Evolutionary conservation across 2,329 filamentous ascomycete genomes (phyloP), one percentile per base, ranked within the genome.

Genomic region (Blastomyces emzantsi): DNA sequence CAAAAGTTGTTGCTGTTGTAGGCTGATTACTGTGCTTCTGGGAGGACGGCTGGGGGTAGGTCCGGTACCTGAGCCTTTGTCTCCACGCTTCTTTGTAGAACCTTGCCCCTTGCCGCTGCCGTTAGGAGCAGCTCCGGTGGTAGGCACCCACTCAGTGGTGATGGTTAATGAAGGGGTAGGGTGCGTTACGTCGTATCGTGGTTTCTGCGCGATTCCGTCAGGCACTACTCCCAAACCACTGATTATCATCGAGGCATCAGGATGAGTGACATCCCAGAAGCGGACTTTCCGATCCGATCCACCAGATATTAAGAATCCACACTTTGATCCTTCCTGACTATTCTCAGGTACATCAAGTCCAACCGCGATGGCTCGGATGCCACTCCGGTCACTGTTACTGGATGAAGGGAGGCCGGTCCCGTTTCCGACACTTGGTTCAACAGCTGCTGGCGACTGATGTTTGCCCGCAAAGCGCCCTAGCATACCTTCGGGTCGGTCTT

Each of bases 211-310:
- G 6, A 68, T 68, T 17, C 72, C 73, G 43, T 84, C 79, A 64
- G 92, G 87, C 43, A 91, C 88, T 1, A 80, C 76, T 64, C 85
- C 84, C 13, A 92, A 80, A 0, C 93, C 93, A 72, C 90, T 96
- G 67, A 95, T 87, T 17, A 97, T 83, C 63, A 83, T 81, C 51
- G 90, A 96, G 64, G 86, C 84, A 71, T 96, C 91, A 11, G 90
- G 82, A 11, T 87, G 87, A 11, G 85, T 82, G 17, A 94, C 82
- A 72, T 99, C 93, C 94, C 94, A 99, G 77, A 95, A 97, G 11
- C 94, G 86, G 22, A 99, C 84, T 75, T 90, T 94, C 77, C 89
- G 90, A 75, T 97, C 94, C 13, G 90, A 90, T 0, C 93, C 93
- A 22, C 88, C 92, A 0, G 91, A 94, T 47, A 99, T 79, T 57